Percentiles rank a stretch among this genome's conserved stretches.
Evolutionary conservation across 768 basidiomycete genomes (phyloP).

Genomic region (Mycena floridula): DNA sequence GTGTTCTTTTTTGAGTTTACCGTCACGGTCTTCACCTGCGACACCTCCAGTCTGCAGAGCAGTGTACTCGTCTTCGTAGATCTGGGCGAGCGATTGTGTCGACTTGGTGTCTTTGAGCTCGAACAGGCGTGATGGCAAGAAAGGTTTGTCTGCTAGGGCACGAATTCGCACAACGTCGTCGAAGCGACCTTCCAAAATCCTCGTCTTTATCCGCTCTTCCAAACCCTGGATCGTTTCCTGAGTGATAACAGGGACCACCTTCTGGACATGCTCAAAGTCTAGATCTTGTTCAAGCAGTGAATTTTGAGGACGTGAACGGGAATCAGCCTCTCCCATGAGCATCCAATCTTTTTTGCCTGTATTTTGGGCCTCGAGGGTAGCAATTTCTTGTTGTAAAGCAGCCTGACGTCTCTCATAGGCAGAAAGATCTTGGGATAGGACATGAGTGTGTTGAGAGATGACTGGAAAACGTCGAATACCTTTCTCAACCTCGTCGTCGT

Average conservation of each 20-base stretch:
- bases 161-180: conserved; percentile 90
- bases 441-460: conserved; percentile 9
- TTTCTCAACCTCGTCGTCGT: conserved; percentile 31
- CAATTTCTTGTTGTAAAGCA: conserved; percentile 71
- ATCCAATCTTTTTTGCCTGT: conserved; percentile 89
- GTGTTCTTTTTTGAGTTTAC: conserved; percentile 84
- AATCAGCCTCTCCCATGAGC: conserved; percentile 83
- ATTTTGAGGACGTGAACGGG: conserved; percentile 81
- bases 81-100: conserved; percentile 84
- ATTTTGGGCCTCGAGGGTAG: conserved; percentile 79
- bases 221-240: conserved; percentile 77
- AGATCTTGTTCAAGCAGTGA: conserved; percentile 90
- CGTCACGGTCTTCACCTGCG: conserved; percentile 73
- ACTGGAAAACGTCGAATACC: conserved; percentile 13
- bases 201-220: conserved; percentile 86
- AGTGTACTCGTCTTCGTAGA: conserved; percentile 91
- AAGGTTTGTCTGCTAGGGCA: conserved; percentile 75
- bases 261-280: conserved; percentile 88
- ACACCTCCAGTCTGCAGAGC: conserved; percentile 54
- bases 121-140: conserved; percentile 83
- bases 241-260: conserved; percentile 83
- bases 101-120: conserved; percentile 90
- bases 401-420: conserved; percentile 77
- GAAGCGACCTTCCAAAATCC: conserved; percentile 80
- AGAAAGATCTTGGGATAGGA: conserved; percentile 46